phyloP scores from a whole-genome alignment of 345 rosid genomes.

The Arabidopsis suecica region DNA sequence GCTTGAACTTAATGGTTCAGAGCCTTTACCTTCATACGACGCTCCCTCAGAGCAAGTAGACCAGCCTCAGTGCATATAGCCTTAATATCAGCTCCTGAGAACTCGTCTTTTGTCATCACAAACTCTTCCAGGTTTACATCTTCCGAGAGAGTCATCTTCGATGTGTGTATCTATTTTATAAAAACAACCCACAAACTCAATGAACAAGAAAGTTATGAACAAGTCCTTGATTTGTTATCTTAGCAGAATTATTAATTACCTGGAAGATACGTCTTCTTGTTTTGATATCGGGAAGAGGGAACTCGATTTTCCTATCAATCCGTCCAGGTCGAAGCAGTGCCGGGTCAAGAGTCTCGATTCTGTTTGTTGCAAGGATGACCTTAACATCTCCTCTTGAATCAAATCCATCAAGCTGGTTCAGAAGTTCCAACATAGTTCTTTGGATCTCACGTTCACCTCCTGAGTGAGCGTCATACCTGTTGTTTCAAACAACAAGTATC shows the following conservation, averaged over 20 bases:
- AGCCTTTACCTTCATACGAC: constrained; percentile 86
- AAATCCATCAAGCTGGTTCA: constrained; percentile 95
- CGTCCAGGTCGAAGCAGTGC: constrained; percentile 97
- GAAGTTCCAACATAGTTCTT: constrained; percentile 96
- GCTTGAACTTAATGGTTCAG: constrained; percentile 4
- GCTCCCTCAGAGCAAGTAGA: constrained; percentile 91
- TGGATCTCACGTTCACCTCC: constrained; percentile 99
- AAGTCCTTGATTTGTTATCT: background rate
- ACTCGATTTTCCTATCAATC: constrained; percentile 93
- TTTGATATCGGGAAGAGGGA: constrained; percentile 98
- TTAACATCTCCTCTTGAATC: constrained; percentile 98
- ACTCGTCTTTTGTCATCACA: constrained; percentile 97
- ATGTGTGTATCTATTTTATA: constrained; percentile 78
- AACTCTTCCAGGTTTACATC: constrained; percentile 98
- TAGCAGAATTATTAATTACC: constrained; percentile 49
- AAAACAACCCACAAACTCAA: background rate
- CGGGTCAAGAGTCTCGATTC: constrained; percentile 96
- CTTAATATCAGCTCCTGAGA: constrained; percentile 98
- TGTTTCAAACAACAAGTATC: background rate
- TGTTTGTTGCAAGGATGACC: constrained; percentile 95
- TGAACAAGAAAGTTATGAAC: constrained; percentile 9
- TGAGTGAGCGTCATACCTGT: constrained; percentile 91
- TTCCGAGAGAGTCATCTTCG: constrained; percentile 94
- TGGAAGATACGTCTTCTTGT: constrained; percentile 97
- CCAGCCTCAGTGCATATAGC: constrained; percentile 99